Evolutionary conservation across 371 early-diverging fungal species (phyloP).

Genomic region (Lichtheimia corymbifera): DNA sequence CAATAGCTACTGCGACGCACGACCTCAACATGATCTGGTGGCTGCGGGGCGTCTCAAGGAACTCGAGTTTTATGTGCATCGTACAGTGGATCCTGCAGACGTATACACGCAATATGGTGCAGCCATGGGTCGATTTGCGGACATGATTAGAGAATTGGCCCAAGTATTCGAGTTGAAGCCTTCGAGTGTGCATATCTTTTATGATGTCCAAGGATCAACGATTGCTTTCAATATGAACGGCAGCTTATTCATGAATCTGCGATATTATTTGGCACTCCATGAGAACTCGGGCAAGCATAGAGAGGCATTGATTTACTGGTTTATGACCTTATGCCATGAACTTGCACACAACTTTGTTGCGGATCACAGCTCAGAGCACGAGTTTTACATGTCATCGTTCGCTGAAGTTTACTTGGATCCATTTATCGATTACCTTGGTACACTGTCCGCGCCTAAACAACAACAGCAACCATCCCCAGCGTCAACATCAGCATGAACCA

Average conservation of each 20-base stretch:
- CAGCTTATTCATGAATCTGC: conserved; percentile 82
- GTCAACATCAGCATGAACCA: too few species aligned
- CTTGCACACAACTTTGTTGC: conserved; percentile 84
- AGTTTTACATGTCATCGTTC: conserved; percentile 77
- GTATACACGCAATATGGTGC: conserved; percentile 43
- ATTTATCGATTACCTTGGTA: conserved; percentile 30
- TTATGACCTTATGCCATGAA: conserved; percentile 88
- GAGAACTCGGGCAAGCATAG: conserved; percentile 37
- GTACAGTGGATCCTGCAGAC: conserved; percentile 41
- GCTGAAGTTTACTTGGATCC: conserved; percentile 73
- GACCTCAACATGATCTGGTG: conserved; percentile 57
- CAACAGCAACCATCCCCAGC: too few species aligned
- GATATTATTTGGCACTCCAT: conserved; percentile 77
- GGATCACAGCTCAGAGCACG: conserved; percentile 57
- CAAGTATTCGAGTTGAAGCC: conserved; percentile 66
- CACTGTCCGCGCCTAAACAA: background rate
- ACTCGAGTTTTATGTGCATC: conserved; percentile 59
- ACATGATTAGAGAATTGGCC: conserved; percentile 55
- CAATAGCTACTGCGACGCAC: conserved; percentile 54
- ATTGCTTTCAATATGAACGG: conserved; percentile 85
- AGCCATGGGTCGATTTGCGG: conserved; percentile 56
- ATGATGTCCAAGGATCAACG: conserved; percentile 65
- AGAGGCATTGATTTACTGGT: conserved; percentile 80
- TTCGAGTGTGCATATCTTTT: conserved; percentile 72
- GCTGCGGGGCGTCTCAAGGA: conserved; percentile 50